Conservation (phyloP, 2,329 filamentous ascomycete genomes). For the Fusarium newnesense region DNA sequence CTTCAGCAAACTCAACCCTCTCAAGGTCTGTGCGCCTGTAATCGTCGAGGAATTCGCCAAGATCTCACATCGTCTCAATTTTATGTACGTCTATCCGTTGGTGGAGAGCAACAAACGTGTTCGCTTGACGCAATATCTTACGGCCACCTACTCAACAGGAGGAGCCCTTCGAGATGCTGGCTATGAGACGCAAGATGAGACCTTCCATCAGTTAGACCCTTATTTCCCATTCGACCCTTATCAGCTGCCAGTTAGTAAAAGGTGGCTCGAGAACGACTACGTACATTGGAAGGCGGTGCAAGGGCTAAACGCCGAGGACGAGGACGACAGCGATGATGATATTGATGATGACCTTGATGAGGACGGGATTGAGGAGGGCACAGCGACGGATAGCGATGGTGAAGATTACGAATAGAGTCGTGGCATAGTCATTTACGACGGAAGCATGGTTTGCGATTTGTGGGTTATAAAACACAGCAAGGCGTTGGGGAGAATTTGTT, state of each 20-base stretch:
- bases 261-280: conserved; percentile 89
- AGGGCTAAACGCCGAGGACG: conserved; percentile 70
- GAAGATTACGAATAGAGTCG: conserved; percentile 52
- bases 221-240: conserved; percentile 99
- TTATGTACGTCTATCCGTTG: conserved; percentile 89
- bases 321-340: conserved; percentile 65
- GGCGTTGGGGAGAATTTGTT: conserved; percentile 32
- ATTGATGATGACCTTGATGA: conserved; percentile 62
- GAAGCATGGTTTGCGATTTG: conserved; percentile 9
- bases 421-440: conserved; percentile 1
- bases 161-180: conserved; percentile 63
- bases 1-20: conserved; percentile 88
- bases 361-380: conserved; percentile 60
- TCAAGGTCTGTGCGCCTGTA: conserved; percentile 90
- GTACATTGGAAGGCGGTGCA: conserved; percentile 81
- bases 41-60: conserved; percentile 94
- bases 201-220: conserved; percentile 85
- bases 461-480: conserved; percentile 27
- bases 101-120: conserved; percentile 94
- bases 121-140: conserved; percentile 77
- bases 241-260: conserved; percentile 84
- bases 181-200: conserved; percentile 70
- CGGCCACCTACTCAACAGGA: conserved; percentile 65
- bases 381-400: conserved; percentile 61
- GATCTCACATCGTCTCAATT: conserved; percentile 83